Base-by-base conservation (phyloP, 345 rosid genomes). In the Hypericum perforatum region DNA sequence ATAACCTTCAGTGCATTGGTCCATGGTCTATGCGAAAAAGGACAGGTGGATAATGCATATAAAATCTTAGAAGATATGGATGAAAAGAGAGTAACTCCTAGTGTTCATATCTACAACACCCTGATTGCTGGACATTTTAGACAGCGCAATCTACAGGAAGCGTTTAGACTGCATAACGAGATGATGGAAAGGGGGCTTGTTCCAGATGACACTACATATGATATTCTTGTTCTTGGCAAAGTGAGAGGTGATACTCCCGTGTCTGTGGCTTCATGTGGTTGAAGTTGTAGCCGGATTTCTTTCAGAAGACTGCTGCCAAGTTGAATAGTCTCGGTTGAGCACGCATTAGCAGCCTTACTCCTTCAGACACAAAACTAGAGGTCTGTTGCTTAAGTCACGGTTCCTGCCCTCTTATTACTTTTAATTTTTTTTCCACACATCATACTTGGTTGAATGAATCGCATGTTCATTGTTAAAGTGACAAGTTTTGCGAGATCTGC, bases 131-230 rank as follows among this genome's bases (percentile, higher is more conserved):
- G 91, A 65, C 57, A 76, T 54, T 84, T 73, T 49, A 81, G 58
- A 79, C 80, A 72, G 58, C 91, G 96, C 8, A 80, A 84, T 54
- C 64, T 85, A 37, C 66, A 73, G 29, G 86, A 82, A 70, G 89
- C 96, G 41, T 77, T 75, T 71, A 74, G 81, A 63, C 70, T 82
- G 66, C 96, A 84, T 41, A 64, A 74, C 36, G 96, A 84, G 75
- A 91, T 87, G 98, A 82, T 87, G 57, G 92, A 91, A 37, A 76
- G 66, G 61, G 94, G 92, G 53, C 82, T 82, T 70, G 57, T 57
- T 65, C 95, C 87, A 0, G 84, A 87, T 64, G 75, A 67, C 45
- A 60, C 67, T 47, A 84, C 95, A 11, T 82, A 73, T 61, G 85
- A 79, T 74, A 69, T 91, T 54, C 92, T 81, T 52, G 67, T 79